Conservation (phyloP, 345 rosid species). For the Gossypium arboreum region DNA sequence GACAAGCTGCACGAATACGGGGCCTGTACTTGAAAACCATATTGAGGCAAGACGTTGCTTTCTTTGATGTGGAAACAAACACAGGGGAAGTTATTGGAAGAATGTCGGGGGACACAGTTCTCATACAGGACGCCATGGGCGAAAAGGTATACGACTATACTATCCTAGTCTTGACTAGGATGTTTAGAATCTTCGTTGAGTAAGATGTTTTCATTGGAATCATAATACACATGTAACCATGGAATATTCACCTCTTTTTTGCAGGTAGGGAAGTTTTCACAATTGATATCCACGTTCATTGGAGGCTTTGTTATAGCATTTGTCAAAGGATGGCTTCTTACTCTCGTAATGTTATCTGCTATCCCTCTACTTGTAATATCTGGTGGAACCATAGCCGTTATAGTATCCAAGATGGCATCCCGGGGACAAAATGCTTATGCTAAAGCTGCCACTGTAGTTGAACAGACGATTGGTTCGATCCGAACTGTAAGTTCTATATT, state of each 20-base stretch:
- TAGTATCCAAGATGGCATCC: conserved; percentile 57
- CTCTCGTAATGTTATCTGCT: conserved; percentile 62
- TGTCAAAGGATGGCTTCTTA: conserved; percentile 78
- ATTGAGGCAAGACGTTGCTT: conserved; percentile 73
- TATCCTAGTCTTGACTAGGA: background rate
- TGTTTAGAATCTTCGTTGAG: background rate
- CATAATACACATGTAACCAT: background rate
- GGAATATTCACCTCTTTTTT: background rate
- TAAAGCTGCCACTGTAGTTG: conserved; percentile 66
- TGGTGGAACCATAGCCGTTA: conserved; percentile 50
- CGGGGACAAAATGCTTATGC: conserved; percentile 70
- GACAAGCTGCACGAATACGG: conserved; percentile 76
- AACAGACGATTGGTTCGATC: conserved; percentile 76
- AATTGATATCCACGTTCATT: conserved; percentile 63
- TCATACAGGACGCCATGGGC: conserved; percentile 95
- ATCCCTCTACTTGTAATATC: conserved; percentile 67
- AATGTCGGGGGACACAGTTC: conserved; percentile 95
- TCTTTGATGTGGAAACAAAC: conserved; percentile 77
- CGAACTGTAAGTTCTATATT: conserved; percentile 50
- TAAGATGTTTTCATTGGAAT: background rate
- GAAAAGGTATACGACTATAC: conserved; percentile 54
- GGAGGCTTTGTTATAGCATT: conserved; percentile 81
- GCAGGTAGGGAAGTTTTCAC: conserved; percentile 86
- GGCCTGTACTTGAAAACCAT: conserved; percentile 66
- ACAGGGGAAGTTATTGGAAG: conserved; percentile 91